A percentile compares a stretch with the other conserved stretches of the same genome.
These are phyloP conservation scores for Podospora pseudoanserina DNA, from an alignment of 495 filamentous ascomycete species.

Conservation along the genomic window DNA sequence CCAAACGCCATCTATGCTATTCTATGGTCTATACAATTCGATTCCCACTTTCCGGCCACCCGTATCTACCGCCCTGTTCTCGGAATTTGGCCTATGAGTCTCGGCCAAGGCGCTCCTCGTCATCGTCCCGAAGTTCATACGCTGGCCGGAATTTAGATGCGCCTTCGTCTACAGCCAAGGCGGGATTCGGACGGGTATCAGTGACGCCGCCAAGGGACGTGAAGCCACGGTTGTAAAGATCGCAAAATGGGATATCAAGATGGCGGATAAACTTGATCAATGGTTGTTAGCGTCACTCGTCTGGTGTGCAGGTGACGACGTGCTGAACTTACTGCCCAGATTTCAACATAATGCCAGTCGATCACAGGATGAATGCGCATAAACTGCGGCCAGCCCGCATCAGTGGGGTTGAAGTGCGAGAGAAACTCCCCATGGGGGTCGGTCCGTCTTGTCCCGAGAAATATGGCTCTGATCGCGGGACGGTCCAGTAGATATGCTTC, in stretches of 20 bases:
- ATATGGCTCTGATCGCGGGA: conserved; percentile 69
- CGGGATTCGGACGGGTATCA: conserved; percentile 88
- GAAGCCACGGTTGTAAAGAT: conserved; percentile 67
- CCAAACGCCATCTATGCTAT: conserved; percentile 12
- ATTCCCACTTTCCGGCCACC: not conserved
- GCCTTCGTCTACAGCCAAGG: conserved; percentile 48
- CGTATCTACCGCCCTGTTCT: not conserved
- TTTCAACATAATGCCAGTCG: conserved; percentile 95
- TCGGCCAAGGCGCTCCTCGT: conserved; percentile 80
- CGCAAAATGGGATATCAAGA: conserved; percentile 73
- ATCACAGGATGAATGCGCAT: conserved; percentile 93
- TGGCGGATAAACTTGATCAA: conserved; percentile 69
- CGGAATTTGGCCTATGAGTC: conserved; percentile 35
- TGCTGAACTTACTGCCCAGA: conserved; percentile 66
- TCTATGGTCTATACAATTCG: conserved; percentile 16
- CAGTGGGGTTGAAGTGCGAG: conserved; percentile 78
- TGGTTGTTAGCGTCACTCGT: not conserved
- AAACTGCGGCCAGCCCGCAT: conserved; percentile 86
- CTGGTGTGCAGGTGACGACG: not conserved
- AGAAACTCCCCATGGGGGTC: conserved; percentile 83
- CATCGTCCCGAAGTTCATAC: conserved; percentile 79
- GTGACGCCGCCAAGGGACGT: conserved; percentile 79
- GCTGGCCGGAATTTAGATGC: conserved; percentile 66
- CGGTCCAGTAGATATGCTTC: conserved; percentile 65
- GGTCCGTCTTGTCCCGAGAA: conserved; percentile 87